These are phyloP conservation scores for Hypoxylon sp. DNA, from an alignment of 2,329 filamentous ascomycete genomes.

Conservation along the genomic window DNA sequence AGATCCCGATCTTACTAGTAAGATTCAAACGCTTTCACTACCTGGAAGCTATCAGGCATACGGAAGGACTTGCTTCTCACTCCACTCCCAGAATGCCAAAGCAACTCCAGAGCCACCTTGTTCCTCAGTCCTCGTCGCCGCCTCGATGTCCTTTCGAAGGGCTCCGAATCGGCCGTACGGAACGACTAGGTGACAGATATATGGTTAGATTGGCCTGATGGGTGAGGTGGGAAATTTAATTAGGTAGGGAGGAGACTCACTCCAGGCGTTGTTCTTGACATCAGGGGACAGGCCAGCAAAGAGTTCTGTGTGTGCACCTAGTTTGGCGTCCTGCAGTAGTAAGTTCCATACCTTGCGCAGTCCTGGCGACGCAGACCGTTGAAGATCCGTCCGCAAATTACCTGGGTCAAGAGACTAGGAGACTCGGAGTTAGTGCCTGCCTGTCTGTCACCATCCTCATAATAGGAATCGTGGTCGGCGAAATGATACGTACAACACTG, in stretches of 20 bases:
- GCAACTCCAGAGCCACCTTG: constrained; percentile 49
- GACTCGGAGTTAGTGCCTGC: too few relatives aligned
- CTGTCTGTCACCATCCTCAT: too few relatives aligned
- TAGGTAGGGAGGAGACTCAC: too few relatives aligned
- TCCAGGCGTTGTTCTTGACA: constrained; percentile 50
- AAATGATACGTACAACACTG: too few relatives aligned
- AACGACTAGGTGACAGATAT: constrained; percentile 39
- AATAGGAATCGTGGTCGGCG: too few relatives aligned
- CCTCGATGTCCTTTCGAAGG: constrained; percentile 44
- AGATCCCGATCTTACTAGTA: too few relatives aligned
- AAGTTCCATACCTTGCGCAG: constrained; percentile 34
- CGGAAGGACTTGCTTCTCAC: constrained; percentile 50
- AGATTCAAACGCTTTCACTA: too few relatives aligned
- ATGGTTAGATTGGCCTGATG: too few relatives aligned
- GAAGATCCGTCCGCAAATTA: constrained; percentile 49
- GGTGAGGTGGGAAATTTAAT: too few relatives aligned
- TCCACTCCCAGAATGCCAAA: constrained; percentile 53
- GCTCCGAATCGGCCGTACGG: constrained; percentile 50
- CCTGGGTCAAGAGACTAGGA: constrained; percentile 53
- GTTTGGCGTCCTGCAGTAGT: constrained; percentile 49
- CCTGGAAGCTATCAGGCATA: too few relatives aligned
- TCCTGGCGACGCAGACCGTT: constrained; percentile 26
- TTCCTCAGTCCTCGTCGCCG: constrained; percentile 44
- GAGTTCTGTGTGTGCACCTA: constrained; percentile 59
- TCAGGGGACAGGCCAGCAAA: constrained; percentile 56